Evolutionary conservation across 805 yeast species (phyloP), one percentile per base, ranked within the genome.

Genomic region (Tetrapisispora nanseiensis): DNA sequence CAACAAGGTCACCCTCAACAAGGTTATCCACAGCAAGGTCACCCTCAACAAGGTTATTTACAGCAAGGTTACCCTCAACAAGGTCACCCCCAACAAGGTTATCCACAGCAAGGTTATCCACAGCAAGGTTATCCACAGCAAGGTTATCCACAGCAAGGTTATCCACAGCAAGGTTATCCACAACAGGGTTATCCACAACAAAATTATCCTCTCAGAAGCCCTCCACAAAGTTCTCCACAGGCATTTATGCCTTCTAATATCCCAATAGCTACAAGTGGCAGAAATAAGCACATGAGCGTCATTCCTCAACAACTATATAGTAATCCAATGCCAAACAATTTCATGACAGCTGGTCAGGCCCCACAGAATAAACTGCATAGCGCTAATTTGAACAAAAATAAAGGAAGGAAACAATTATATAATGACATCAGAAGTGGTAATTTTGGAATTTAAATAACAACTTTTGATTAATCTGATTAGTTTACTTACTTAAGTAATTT

Each of bases 391-490:
- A 54, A 57, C 37, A 58, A 63, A 40, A 63, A 56, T 20, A 60
- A 67, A 28, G 75, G 75, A 50, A 76, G 79, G 51, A 80, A 75
- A 33, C 68, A 71, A 41, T 67, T 82, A 35, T 70, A 86, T 51
- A 72, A 76, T 40, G 84, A 85, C 2, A 69, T 82, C 38, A 73
- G 75, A 52, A 76, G 74, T 43, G 83, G 82, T 24, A 71, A 71
- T 42, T 82, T 81, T 63, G 90, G 90, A 36, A 80, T 82, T 29
- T 81, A 32, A n/a, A n/a, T n/a, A n/a, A n/a, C n/a, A n/a, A n/a
- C n/a, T n/a, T n/a, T n/a, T n/a, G n/a, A n/a, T n/a, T n/a, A n/a
- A n/a, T n/a, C n/a, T n/a, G n/a, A n/a, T n/a, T n/a, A n/a, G n/a
- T n/a, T n/a, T n/a, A n/a, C n/a, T n/a, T n/a, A n/a, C n/a, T n/a